Evolutionary conservation across 768 basidiomycete species (phyloP), one percentile per base, ranked within the genome.

Genomic region (Mycena latifolia): DNA sequence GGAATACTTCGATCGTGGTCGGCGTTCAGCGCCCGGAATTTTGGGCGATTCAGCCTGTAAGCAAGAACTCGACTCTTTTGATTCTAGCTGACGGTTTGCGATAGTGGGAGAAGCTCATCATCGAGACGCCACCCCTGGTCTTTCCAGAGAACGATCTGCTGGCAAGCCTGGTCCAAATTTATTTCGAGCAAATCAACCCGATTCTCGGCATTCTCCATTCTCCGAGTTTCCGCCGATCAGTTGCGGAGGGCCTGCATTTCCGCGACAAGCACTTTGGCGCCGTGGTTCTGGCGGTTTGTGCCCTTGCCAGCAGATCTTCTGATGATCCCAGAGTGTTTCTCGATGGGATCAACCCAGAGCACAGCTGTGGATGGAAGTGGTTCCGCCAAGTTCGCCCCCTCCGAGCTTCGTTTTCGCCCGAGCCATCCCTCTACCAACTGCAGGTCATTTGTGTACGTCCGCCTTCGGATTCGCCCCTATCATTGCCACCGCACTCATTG

Each of bases 251-350:
- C 0, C 72, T 85, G 14, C 87, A 92, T 73, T 70, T 84, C 9
- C 77, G 75, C 8, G 83, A 91, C 57, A 37, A 75, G 0, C 71
- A 79, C 0, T 93, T 93, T 73, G 86, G 82, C 0, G 76, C 81
- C 33, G 81, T 84, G 0, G 86, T 93, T 46, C 82, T 94, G 14
- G 76, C 88, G 6, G 84, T 92, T 0, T 92, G 90, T 72, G 90
- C 94, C 0, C 74, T 87, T 37, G 92, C 79, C n/a, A 76, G 78
- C 63, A 81, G 91, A 20, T 89, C 80, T 71, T 82, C 29, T 9
- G 50, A 51, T 5, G 31, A 85, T 59, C 76, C 77, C 0, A 68
- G 80, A 45, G 78, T 82, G 15, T 63, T 78, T 43, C 63, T 75
- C 18, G 73, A 75, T 15, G 76, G 71, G 24, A 82, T 77, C 43